Evolutionary conservation across 1,284 basidiomycete genomes (phyloP).

Genomic region (Cryptococcus hybrid): DNA sequence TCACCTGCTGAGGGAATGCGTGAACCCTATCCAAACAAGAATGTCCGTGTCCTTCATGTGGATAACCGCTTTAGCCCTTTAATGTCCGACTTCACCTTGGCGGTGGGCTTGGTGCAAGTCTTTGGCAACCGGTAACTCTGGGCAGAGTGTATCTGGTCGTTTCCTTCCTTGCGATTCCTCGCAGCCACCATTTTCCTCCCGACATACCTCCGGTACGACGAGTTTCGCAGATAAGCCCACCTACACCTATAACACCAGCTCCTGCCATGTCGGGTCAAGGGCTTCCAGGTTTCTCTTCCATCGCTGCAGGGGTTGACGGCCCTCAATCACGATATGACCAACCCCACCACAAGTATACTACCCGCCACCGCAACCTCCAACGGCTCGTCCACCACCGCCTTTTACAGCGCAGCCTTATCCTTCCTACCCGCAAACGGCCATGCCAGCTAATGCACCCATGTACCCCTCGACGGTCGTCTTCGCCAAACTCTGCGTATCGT

Average conservation of each 20-base stretch:
- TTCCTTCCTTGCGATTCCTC: conserved; percentile 33
- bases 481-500: conserved; percentile 4
- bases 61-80: conserved; percentile 30
- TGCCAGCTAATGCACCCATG: conserved; percentile 1
- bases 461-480: conserved; percentile 1
- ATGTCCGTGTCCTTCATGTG: conserved; percentile 32
- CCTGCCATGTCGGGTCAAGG: conserved; percentile 8
- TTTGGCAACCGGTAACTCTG: conserved; percentile 35
- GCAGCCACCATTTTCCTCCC: conserved; percentile 9
- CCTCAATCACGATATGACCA: conserved; percentile 16
- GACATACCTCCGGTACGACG: conserved; percentile 1
- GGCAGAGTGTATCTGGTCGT: conserved; percentile 39
- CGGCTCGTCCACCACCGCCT: conserved; percentile 1
- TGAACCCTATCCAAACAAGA: conserved; percentile 45
- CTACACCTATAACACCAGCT: conserved; percentile 19
- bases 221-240: conserved; percentile 13
- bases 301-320: conserved; percentile 24
- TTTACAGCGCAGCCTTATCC: conserved; percentile 4
- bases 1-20: conserved; percentile 43
- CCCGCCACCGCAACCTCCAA: conserved; percentile 3
- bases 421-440: conserved; percentile 5
- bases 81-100: conserved; percentile 45
- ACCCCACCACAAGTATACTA: conserved; percentile 8
- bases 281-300: conserved; percentile 20
- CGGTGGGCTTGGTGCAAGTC: conserved; percentile 38